These are phyloP conservation scores for Chloris gayana DNA, from an alignment of 176 grass and related monocot species.

Conservation along the genomic window DNA sequence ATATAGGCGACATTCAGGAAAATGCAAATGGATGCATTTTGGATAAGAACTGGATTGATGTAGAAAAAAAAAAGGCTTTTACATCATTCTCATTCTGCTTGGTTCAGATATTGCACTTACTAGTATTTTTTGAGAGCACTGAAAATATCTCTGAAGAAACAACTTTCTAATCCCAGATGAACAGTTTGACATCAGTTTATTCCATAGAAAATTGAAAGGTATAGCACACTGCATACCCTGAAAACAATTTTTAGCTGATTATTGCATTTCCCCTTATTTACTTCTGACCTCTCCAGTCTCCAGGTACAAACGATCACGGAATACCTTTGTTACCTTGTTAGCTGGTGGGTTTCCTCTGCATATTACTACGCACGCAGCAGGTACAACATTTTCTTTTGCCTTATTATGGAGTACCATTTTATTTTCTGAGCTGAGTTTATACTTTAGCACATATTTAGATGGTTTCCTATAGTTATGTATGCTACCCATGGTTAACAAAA, in stretches of 20 bases:
- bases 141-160: background rate
- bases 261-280: background rate
- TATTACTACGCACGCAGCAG: background rate
- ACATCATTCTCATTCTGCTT: background rate
- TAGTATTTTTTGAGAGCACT: slow-evolving; percentile 45
- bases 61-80: background rate
- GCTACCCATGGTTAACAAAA: no score
- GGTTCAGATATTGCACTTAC: background rate
- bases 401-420: background rate
- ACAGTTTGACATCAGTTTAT: background rate
- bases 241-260: background rate
- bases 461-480: background rate
- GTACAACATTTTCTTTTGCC: background rate
- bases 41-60: background rate
- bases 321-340: no score
- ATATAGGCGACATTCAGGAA: background rate
- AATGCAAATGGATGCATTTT: background rate
- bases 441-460: background rate
- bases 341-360: background rate
- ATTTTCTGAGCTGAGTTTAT: background rate
- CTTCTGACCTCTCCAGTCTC: background rate
- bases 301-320: background rate
- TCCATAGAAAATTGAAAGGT: background rate
- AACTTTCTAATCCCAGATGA: background rate
- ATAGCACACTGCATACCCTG: background rate